Base-by-base conservation (phyloP, 2,329 filamentous ascomycete genomes). In the Magnaporthales sp. region DNA sequence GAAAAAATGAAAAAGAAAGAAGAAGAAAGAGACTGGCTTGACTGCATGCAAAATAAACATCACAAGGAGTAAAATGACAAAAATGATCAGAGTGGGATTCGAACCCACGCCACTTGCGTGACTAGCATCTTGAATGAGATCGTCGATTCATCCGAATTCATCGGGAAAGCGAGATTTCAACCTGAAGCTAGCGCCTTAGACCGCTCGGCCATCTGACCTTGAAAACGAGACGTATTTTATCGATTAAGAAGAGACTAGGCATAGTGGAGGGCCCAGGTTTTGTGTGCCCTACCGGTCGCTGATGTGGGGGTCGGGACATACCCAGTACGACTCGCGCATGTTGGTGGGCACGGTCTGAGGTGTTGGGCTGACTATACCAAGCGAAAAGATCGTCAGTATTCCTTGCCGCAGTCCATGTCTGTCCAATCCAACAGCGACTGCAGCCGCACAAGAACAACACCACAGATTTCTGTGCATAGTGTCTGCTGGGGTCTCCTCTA, bases 171-270 rank as follows among this genome's bases (percentile, higher is more conserved):
- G 38, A 46, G 24, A 27, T 31, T 6, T 24, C 51, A 9, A 61
- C 66, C 66, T 67, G 66, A 67, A 67, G 66, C 66, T 67, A 67
- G 66, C 66, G 66, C 66, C 66, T 67, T 67, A 67, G 66, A 67
- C 66, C 66, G 61, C 66, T 67, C 66, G 63, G 66, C 66, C 66
- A 67, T 65, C 63, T 67, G 61, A 58, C 66, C 66, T 27, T 66
- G 22, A 9, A 2, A 9, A 1, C 1, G n/a, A 2, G 4, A 8
- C 15, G 22, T 58, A 4, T 5, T 22, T 58, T 24, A 5, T 11
- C 24, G 11, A 22, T 11, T 58, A 26, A 11, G n/a, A 58, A 26
- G 24, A 26, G 22, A 6, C 6, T 6, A 1, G 7, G 8, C 4
- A 1, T 5, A 24, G n/a, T 58, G n/a, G n/a, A 15, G 6, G 8